These are phyloP conservation scores for Aureobasidium subglaciale DNA, from an alignment of 2,329 filamentous ascomycete genomes.

Conservation along the genomic window DNA sequence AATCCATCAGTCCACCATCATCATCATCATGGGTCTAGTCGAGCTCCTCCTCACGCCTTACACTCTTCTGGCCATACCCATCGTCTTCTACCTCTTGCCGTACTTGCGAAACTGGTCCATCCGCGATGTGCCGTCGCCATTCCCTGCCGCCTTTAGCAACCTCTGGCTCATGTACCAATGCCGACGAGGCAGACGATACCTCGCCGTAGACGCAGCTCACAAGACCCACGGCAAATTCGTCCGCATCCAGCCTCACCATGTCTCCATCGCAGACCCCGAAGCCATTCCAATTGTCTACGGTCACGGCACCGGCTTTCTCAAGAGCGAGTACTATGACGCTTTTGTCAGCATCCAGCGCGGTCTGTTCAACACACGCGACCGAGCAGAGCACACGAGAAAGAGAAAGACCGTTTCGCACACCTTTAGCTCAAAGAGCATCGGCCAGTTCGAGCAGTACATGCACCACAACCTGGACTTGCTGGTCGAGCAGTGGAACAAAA, in stretches of 20 bases:
- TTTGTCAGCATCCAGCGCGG: slow-evolving; percentile 82
- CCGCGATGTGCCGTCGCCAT: slow-evolving; percentile 53
- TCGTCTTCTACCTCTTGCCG: slow-evolving; percentile 52
- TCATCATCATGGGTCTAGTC: slow-evolving; percentile 29
- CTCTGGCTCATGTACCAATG: slow-evolving; percentile 65
- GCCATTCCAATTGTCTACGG: slow-evolving; percentile 74
- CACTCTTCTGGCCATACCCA: slow-evolving; percentile 41
- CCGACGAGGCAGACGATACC: slow-evolving; percentile 53
- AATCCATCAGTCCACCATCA: slow-evolving; percentile 1
- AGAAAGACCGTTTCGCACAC: slow-evolving; percentile 83
- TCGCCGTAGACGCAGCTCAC: slow-evolving; percentile 65
- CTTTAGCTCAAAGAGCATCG: slow-evolving; percentile 73
- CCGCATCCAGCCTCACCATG: slow-evolving; percentile 75
- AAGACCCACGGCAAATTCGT: slow-evolving; percentile 72
- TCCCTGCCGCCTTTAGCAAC: slow-evolving; percentile 63
- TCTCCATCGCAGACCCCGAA: slow-evolving; percentile 72
- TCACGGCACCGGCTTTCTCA: slow-evolving; percentile 45
- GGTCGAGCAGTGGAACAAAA: slow-evolving; percentile 62
- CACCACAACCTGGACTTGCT: slow-evolving; percentile 70
- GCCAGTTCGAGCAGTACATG: slow-evolving; percentile 85
- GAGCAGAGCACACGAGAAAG: slow-evolving; percentile 77
- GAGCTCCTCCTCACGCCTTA: slow-evolving; percentile 39
- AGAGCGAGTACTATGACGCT: slow-evolving; percentile 77
- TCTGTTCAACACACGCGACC: slow-evolving; percentile 82
- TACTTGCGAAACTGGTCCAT: slow-evolving; percentile 54